These are phyloP conservation scores for Dendrobium nobile DNA, from an alignment of 106 monocot species.

Conservation along the genomic window DNA sequence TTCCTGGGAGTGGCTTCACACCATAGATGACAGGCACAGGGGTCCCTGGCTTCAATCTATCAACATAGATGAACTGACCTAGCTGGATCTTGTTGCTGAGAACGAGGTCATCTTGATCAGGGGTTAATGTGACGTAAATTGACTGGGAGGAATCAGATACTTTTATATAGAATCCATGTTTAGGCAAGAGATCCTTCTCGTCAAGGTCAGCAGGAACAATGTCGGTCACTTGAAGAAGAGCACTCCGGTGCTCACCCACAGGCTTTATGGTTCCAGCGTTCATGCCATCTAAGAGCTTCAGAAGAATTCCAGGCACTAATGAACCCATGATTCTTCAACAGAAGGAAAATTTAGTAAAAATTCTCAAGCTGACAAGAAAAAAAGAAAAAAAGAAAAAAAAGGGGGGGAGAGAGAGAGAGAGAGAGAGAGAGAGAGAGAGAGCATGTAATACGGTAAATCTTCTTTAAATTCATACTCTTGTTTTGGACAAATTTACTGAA, in stretches of 20 bases:
- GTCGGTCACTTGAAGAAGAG: constrained; percentile 84
- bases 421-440: not conserved
- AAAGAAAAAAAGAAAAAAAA: no score
- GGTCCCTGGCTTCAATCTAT: constrained; percentile 42
- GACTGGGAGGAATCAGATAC: constrained; percentile 87
- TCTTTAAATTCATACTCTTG: not conserved
- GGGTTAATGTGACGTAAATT: constrained; percentile 65
- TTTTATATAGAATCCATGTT: constrained; percentile 93
- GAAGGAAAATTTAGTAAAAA: not conserved
- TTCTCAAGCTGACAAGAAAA: not conserved
- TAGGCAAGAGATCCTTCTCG: constrained; percentile 82
- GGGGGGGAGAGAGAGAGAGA: no score
- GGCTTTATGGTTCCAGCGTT: constrained; percentile 46
- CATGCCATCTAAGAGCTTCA: constrained; percentile 81
- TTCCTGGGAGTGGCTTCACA: constrained; percentile 68
- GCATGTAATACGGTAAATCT: not conserved
- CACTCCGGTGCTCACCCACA: constrained; percentile 61
- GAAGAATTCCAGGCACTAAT: constrained; percentile 54
- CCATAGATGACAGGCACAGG: constrained; percentile 76
- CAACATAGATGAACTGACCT: constrained; percentile 88
- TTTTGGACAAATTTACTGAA: not conserved
- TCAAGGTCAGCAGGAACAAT: constrained; percentile 88
- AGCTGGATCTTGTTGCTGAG: constrained; percentile 88
- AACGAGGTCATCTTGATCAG: constrained; percentile 75
- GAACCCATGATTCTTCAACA: constrained; percentile 41